Evolutionary conservation across 2,329 filamentous ascomycete genomes (phyloP).

Genomic region (Pseudogymnoascus sp.): DNA sequence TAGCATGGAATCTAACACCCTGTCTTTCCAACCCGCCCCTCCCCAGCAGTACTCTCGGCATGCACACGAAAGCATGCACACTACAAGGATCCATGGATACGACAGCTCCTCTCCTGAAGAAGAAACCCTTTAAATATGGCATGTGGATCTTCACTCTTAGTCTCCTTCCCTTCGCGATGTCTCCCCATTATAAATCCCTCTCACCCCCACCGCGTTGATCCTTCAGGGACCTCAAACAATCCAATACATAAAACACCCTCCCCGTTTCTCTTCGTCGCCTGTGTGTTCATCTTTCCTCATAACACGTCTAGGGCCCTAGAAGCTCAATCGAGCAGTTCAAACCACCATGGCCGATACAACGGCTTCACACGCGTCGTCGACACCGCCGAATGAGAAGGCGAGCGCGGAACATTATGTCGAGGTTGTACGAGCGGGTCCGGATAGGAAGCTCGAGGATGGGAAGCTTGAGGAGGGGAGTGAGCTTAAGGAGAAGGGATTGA

Average conservation of each 20-base stretch:
- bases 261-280: background rate
- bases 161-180: background rate
- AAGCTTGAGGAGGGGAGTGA: slow-evolving; percentile 24
- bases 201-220: background rate
- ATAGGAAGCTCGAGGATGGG: background rate
- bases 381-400: slow-evolving; percentile 20
- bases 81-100: background rate
- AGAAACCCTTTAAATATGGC: background rate
- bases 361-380: slow-evolving; percentile 14
- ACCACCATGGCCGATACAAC: background rate
- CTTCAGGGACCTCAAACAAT: background rate
- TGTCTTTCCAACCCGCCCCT: background rate
- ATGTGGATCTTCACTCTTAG: background rate
- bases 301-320: background rate
- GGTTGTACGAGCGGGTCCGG: background rate
- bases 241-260: background rate
- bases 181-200: background rate
- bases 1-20: background rate
- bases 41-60: background rate
- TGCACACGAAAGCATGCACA: background rate
- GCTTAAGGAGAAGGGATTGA: slow-evolving; percentile 38
- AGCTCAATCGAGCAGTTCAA: background rate
- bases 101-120: background rate
- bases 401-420: background rate
- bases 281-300: background rate